These are phyloP conservation scores for Isatis lusitanica DNA, from an alignment of 441 rosid genomes.

Conservation along the genomic window DNA sequence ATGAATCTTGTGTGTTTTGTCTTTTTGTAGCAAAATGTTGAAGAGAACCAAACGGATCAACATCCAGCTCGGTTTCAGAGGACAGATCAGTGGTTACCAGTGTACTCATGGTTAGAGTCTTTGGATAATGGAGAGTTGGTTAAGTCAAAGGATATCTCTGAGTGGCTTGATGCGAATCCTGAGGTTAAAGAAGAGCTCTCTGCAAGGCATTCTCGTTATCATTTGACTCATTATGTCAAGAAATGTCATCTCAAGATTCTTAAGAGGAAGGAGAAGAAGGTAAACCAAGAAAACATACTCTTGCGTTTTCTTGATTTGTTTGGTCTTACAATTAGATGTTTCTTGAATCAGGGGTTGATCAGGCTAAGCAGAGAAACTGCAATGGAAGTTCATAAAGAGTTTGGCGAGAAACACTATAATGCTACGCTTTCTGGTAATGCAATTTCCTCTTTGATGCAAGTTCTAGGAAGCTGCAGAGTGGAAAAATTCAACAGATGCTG, in stretches of 20 bases:
- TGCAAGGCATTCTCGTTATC: slow-evolving; percentile 87
- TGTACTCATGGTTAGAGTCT: slow-evolving; percentile 86
- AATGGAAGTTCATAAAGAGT: slow-evolving; percentile 48
- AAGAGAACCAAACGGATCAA: slow-evolving; percentile 43
- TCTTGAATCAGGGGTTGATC: slow-evolving; percentile 50
- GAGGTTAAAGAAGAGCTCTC: slow-evolving; percentile 64
- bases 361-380: slow-evolving; percentile 46
- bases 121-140: slow-evolving; percentile 74
- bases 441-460: neutral
- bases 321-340: neutral
- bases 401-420: slow-evolving; percentile 41
- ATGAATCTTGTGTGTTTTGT: neutral
- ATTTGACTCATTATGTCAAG: slow-evolving; percentile 90
- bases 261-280: slow-evolving; percentile 85
- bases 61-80: slow-evolving; percentile 88
- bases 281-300: neutral
- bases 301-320: neutral
- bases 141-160: slow-evolving; percentile 82
- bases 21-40: slow-evolving; percentile 36
- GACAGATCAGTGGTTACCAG: slow-evolving; percentile 86
- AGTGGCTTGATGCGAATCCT: slow-evolving; percentile 77
- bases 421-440: slow-evolving; percentile 46
- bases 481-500: too few species aligned
- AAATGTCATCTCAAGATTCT: slow-evolving; percentile 94
- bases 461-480: too few species aligned